Conservation (phyloP, 495 filamentous ascomycete genomes). For the Pseudoneurospora amorphoporcata region DNA sequence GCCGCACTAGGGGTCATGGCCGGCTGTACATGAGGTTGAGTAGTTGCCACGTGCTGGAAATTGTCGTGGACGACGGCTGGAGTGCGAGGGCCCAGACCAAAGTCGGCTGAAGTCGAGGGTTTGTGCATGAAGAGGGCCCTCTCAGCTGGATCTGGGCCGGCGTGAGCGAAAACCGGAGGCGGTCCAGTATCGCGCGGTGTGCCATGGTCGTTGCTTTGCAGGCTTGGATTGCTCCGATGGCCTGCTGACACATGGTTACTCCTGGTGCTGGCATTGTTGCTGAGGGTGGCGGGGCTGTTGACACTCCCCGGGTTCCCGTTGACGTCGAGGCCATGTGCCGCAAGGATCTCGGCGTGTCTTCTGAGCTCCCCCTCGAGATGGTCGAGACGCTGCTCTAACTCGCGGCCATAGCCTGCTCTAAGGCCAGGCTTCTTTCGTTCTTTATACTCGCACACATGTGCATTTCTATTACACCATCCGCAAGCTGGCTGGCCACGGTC, state of each 20-base stretch:
- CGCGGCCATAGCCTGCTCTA: conserved; percentile 76
- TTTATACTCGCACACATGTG: conserved; percentile 69
- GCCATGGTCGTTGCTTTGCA: conserved; percentile 34
- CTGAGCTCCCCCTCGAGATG: conserved; percentile 42
- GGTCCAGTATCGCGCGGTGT: conserved; percentile 33
- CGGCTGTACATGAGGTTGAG: conserved; percentile 23
- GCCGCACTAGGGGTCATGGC: conserved; percentile 18
- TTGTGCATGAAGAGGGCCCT: conserved; percentile 54
- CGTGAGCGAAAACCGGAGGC: conserved; percentile 25
- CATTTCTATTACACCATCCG: conserved; percentile 79
- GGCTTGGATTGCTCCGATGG: conserved; percentile 29
- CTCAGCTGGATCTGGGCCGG: conserved; percentile 35
- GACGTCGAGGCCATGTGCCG: conserved; percentile 17
- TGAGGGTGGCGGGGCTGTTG: conserved; percentile 19
- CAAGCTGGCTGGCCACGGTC: conserved; percentile 76
- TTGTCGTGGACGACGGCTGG: conserved; percentile 18
- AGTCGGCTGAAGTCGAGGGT: conserved; percentile 36
- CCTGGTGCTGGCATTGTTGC: conserved; percentile 24
- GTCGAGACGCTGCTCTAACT: conserved; percentile 71
- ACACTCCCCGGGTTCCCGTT: conserved; percentile 14
- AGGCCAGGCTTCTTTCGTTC: conserved; percentile 79
- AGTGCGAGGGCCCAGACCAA: conserved; percentile 15
- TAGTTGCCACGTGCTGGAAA: conserved; percentile 16
- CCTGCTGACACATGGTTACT: conserved; percentile 40
- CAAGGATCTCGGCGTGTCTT: conserved; percentile 38